Evolutionary conservation across 2,329 filamentous ascomycete species (phyloP), one percentile per base, ranked within the genome.

Genomic region (Sporothrix inflata): DNA sequence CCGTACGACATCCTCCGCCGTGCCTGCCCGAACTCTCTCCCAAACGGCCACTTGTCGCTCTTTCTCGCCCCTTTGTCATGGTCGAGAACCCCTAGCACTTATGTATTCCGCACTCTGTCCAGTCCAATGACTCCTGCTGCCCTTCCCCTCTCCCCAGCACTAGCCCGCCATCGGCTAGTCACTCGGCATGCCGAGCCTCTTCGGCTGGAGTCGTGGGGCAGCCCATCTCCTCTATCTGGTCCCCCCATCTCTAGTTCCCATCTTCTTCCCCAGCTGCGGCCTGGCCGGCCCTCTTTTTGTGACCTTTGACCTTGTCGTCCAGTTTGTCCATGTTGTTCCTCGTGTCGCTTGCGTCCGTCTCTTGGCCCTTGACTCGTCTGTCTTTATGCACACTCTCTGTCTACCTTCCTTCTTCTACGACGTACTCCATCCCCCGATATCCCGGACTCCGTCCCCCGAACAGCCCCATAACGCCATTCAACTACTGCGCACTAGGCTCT

Each of bases 121-220:
- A 40, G 3, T 7, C 19, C 30, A 53, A 1, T 53, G 34, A 40
- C 34, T 40, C 57, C 57, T 61, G 57, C 21, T 2, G 34, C 57
- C 34, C 34, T 61, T 47, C 24, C 19, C 61, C 61, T 27, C 61
- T 30, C 61, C 12, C 40, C n/a, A 45, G 24, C 4, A 14, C 61
- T 30, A 45, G 40, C 21, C 40, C 12, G 34, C 60, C 60, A 40
- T 19, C 60, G 60, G 60, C 63, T 66, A 27, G 40, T 47, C 40
- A 27, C 40, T 53, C 30, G 19, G n/a, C 24, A 16, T 57, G 7
- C 45, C 45, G 57, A 24, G 70, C 30, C 49, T 71, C 60, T 66
- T 67, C 70, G 70, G 70, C 34, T 71, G 70, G 70, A 67, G 47
- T 71, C 60, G 70, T 71, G 60, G 70, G 60, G 57, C 57, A 47